phyloP scores from a whole-genome alignment of 108 stramenopile genomes.

The Bacterosira constricta region DNA sequence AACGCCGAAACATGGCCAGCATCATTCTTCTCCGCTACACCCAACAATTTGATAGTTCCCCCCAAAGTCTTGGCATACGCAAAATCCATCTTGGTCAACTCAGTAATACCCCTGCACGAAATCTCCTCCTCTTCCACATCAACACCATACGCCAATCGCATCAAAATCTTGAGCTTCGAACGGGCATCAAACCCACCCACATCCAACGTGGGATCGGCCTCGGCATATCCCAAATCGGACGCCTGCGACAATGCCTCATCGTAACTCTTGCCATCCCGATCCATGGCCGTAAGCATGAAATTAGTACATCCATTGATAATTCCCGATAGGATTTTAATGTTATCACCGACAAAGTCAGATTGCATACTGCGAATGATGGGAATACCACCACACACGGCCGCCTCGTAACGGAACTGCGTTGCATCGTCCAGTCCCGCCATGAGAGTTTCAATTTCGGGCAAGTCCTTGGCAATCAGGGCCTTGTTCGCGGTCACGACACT shows the following conservation, averaged over 20 bases:
- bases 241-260: conserved; percentile 91
- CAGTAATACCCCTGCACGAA: conserved; percentile 84
- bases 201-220: conserved; percentile 94
- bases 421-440: conserved; percentile 53
- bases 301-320: conserved; percentile 99
- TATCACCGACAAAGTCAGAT: conserved; percentile 91
- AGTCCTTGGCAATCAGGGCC: conserved; percentile 91
- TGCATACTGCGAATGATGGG: conserved; percentile 96
- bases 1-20: conserved; percentile 74
- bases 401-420: conserved; percentile 90
- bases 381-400: conserved; percentile 97
- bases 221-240: conserved; percentile 88
- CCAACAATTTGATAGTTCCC: conserved; percentile 87
- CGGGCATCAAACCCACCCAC: conserved; percentile 92
- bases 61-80: conserved; percentile 92
- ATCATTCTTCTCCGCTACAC: conserved; percentile 67
- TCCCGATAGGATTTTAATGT: conserved; percentile 77
- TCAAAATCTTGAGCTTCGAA: conserved; percentile 86
- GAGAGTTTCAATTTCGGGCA: conserved; percentile 86
- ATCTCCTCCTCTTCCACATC: conserved; percentile 86
- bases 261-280: conserved; percentile 87
- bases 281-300: conserved; percentile 98
- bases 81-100: conserved; percentile 85
- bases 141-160: conserved; percentile 86
- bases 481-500: conserved; percentile 97